Evolutionary conservation across 2,329 filamentous ascomycete species (phyloP).

Genomic region (Aureobasidium uvarum): DNA sequence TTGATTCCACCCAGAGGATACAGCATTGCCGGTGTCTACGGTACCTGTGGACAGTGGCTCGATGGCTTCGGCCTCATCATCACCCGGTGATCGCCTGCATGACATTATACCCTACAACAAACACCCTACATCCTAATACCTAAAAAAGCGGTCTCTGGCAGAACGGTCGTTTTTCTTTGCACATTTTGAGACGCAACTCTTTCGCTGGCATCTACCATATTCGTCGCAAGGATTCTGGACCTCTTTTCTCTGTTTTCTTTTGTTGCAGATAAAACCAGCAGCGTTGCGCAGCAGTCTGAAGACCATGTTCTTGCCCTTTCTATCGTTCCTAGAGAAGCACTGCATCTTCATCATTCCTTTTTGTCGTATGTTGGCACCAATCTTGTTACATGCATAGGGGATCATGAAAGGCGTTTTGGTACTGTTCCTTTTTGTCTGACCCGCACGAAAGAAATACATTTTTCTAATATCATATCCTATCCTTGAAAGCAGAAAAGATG

Average conservation of each 20-base stretch:
- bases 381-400: background rate
- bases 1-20: constrained; percentile 88
- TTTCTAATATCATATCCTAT: background rate
- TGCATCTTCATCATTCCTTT: background rate
- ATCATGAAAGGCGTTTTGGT: background rate
- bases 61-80: constrained; percentile 84
- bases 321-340: background rate
- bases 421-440: background rate
- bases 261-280: background rate
- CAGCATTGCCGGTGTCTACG: constrained; percentile 81
- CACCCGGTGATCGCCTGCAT: constrained; percentile 53
- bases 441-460: background rate
- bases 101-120: background rate
- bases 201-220: background rate
- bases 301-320: background rate
- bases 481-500: background rate
- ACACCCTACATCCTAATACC: background rate
- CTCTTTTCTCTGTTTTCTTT: background rate
- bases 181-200: background rate
- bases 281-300: background rate
- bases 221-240: background rate
- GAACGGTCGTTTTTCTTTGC: background rate
- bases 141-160: background rate
- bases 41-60: constrained; percentile 75
- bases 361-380: background rate